Base-by-base conservation (phyloP, 1,139 yeast genomes). In the Yamadazyma pseudoaaseri region DNA sequence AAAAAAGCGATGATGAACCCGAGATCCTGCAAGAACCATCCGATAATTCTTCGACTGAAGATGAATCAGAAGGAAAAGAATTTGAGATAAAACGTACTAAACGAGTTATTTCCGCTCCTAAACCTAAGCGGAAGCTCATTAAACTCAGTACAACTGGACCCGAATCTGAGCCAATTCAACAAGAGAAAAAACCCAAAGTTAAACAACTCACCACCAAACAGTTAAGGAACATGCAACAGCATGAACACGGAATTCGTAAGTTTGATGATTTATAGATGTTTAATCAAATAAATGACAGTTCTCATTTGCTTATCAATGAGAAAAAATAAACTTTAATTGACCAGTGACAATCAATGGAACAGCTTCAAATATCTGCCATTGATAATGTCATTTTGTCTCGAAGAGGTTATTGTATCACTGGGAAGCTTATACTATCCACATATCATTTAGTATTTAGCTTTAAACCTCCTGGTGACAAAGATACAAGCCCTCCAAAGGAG, bases 391-490 rank as follows among this genome's bases (percentile, higher is more conserved):
- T 77, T 14, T 67, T 87, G 35, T 77, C 79, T 45, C 76, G 87
- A 42, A 71, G 86, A 38, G 97, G 97, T 11, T 67, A 65, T 35
- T 65, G 77, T 28, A 64, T 76, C 20, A 59, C 60, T 6, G 98
- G 97, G 1, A 74, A 82, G 5, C 64, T 92, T 26, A 85, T 86
- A 43, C 62, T 92, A 36, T 86, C 96, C 1, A 78, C 90, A 1
- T 90, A 83, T 56, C 98, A 92, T 62, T 66, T 92, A 51, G 92
- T 92, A 16, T 90, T 90, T 58, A 76, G 52, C 21, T 61, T 60
- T 74, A 5, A 36, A 68, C 56, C 60, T 38, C 32, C 44, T 13
- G 31, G 43, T 20, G 38, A 27, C 16, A 6, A 28, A 5, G 28
- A 24, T n/a, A 16, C 29, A 2, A 36, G 45, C 32, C 44, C 56